Evolutionary conservation across 805 yeast species (phyloP).

Genomic region (Candida anglica): DNA sequence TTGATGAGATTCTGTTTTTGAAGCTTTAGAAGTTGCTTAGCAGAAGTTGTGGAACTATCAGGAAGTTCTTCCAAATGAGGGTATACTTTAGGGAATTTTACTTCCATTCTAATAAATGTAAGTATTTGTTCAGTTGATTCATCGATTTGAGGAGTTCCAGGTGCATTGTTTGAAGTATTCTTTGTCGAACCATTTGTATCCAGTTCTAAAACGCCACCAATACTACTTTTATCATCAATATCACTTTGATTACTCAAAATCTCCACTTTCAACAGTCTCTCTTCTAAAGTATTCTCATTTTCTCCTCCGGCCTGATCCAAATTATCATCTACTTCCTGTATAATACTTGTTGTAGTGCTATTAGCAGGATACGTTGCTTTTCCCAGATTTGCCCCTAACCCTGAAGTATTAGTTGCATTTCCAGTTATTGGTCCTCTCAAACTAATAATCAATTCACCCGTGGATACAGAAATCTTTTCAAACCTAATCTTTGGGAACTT

Average conservation of each 20-base stretch:
- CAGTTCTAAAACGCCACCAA: background rate
- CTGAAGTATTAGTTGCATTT: background rate
- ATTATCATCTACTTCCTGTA: no score
- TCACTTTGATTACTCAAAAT: background rate
- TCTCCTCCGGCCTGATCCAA: no score
- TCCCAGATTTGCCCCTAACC: background rate
- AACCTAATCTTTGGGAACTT: slow-evolving; percentile 83
- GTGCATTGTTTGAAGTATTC: background rate
- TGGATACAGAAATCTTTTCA: slow-evolving; percentile 83
- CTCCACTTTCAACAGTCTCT: no score
- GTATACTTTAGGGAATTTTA: slow-evolving; percentile 69
- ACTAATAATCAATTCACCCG: slow-evolving; percentile 76
- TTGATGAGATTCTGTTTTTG: slow-evolving; percentile 22
- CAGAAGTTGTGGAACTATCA: slow-evolving; percentile 1
- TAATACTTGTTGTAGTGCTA: no score
- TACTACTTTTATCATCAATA: background rate
- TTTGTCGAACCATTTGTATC: background rate
- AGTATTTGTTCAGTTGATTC: slow-evolving; percentile 44
- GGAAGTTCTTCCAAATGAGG: slow-evolving; percentile 46
- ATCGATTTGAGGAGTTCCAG: no score
- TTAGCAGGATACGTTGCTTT: background rate
- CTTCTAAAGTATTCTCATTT: no score
- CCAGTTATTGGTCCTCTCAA: slow-evolving; percentile 52
- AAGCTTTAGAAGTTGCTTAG: slow-evolving; percentile 6
- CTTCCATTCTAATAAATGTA: slow-evolving; percentile 64